Evolutionary conservation across 352 stramenopile genomes (phyloP), one percentile per base, ranked within the genome.

Genomic region (Globisporangium apiculatum): DNA sequence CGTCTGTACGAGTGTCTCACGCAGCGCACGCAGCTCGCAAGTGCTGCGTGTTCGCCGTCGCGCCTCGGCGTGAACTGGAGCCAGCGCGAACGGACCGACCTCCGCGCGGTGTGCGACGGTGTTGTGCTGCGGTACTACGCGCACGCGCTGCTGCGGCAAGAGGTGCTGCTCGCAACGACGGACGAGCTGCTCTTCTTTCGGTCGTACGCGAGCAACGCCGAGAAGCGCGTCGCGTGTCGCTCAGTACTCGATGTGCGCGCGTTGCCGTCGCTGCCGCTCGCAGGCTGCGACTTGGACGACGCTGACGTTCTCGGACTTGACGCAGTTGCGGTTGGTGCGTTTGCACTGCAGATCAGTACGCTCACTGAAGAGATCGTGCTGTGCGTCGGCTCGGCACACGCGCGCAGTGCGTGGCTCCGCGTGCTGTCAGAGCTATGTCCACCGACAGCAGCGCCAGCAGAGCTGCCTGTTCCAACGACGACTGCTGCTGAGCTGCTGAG

Each of bases 331-430:
- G 12, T 12, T 11, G 15, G 42, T 47, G 75, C 67, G 48, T 92
- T 79, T 62, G 78, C 71, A 15, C 61, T 92, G 11, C 72, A 88
- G 57, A 79, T 92, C 57, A 86, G 71, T 46, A 90, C 75, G 15
- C 83, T 92, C 51, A 76, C 76, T 0, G 79, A 92, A 51, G 76
- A 92, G 63, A 84, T 90, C 47, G 67, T 88, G 15, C 55, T 92
- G n/a, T 90, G 78, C 51, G 72, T 90, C 15, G 67, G 70, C 17
- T 86, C 74, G 10, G 69, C 73, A 42, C 79, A 80, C 12, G 73
- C 79, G 15, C 78, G 79, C 18, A 75, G 82, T 58, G 65, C 76
- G 15, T 92, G 82, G 82, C 65, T 92, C 35, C 73, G 72, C 45
- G 76, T 82, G 15, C 59, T 92, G 8, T 48, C 75, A 15, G 76